Conservation (phyloP, 2,329 filamentous ascomycete genomes). For the Fusarium paranaense region DNA sequence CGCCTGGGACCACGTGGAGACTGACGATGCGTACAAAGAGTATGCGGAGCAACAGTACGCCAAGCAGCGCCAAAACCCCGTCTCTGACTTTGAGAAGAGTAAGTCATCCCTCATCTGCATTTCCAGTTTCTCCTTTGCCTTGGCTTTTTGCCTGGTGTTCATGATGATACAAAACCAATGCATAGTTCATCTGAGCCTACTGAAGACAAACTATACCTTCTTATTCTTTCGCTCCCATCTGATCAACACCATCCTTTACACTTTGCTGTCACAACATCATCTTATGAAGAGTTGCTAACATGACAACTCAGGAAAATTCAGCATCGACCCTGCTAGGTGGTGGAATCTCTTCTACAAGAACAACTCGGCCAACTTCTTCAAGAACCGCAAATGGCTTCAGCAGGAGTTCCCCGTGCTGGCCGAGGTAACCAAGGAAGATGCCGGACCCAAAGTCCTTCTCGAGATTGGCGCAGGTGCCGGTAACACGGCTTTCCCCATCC, state of each 20-base stretch:
- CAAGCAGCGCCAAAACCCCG: constrained; percentile 86
- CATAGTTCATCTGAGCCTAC: constrained; percentile 78
- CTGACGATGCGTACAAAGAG: constrained; percentile 87
- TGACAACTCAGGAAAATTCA: constrained; percentile 76
- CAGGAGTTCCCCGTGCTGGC: constrained; percentile 95
- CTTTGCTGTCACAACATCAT: constrained; percentile 30
- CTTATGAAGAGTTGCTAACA: constrained; percentile 53
- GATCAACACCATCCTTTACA: constrained; percentile 51
- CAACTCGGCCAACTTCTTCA: constrained; percentile 98
- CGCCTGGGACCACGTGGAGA: constrained; percentile 98
- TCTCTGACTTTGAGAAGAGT: constrained; percentile 93
- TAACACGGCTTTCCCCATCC: constrained; percentile 94
- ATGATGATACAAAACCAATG: constrained; percentile 70
- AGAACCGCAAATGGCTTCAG: constrained; percentile 95
- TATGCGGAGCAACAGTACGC: constrained; percentile 88
- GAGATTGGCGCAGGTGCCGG: constrained; percentile 96
- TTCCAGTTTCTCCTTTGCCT: constrained; percentile 6
- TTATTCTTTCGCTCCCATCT: constrained; percentile 81
- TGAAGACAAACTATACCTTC: constrained; percentile 72
- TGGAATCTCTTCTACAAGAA: constrained; percentile 99
- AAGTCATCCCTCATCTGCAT: constrained; percentile 50
- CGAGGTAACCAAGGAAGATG: constrained; percentile 76
- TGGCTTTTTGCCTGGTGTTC: constrained; percentile 49
- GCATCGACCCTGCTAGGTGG: constrained; percentile 90
- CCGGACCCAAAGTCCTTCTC: constrained; percentile 77